Evolutionary conservation across 257 asterid genomes (phyloP), one percentile per base, ranked within the genome.

Genomic region (Capsicum pubescens): DNA sequence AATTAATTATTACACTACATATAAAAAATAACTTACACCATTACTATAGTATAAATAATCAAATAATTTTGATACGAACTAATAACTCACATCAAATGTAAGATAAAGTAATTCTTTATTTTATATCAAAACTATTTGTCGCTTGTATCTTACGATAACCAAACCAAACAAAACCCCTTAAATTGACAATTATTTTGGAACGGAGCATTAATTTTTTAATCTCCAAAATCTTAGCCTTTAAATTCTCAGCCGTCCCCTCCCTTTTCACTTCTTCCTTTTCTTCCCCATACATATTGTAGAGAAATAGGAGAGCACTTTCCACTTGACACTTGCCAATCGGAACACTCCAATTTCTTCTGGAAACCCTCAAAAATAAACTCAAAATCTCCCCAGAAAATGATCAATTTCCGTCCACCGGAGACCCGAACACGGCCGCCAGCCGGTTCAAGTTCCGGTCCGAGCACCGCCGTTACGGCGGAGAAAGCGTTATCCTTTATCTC

Each of bases 401-500:
- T 92, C 84, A 91, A 91, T 86, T 85, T 93, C 82, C 92, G 91
- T 89, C 88, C 94, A 56, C 91, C 92, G 91, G 98, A 95, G 82
- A 80, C 91, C 55, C 89, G 94, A 32, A 44, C 97, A 84, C 7
- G 92, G 70, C 60, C 95, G 11, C 21, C 92, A 12, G 77, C 91
- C 8, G 32, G 87, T 6, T 61, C 91, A 9, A 83, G 87, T 84
- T 90, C 93, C 10, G 32, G 87, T 6, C 63, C 91, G 11, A 84
- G 87, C 83, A 89, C 92, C 48, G 48, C 79, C 89, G 98, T 90
- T 55, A 87, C 99, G 80, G 98, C 99, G 76, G 97, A 93, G 93
- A 94, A 96, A 35, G 99, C 99, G 9, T 81, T 94, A 57, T 97
- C 99, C 77, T 94, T 97, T 88, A 90, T 97, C 63, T 93, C 99